These are phyloP conservation scores for Pterulicium gracile DNA, from an alignment of 1,284 basidiomycete genomes.

Conservation along the genomic window DNA sequence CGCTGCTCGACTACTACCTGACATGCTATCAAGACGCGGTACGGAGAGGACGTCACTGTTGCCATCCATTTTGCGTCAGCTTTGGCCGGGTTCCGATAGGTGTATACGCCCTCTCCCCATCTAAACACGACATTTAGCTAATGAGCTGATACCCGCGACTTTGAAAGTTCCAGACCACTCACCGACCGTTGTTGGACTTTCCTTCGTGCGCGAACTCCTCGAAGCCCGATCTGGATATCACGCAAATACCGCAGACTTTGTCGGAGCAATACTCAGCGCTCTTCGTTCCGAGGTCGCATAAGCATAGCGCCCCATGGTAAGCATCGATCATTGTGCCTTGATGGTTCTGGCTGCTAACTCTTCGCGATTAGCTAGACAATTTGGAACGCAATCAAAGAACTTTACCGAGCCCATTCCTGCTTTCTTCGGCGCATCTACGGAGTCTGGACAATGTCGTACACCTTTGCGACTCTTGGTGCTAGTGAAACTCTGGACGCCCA, in stretches of 20 bases:
- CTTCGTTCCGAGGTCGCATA: conserved; percentile 51
- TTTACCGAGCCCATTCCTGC: conserved; percentile 13
- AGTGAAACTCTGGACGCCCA: conserved; percentile 30
- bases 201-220: conserved; percentile 41
- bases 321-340: conserved; percentile 35
- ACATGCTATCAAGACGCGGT: conserved; percentile 50
- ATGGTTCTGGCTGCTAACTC: conserved; percentile 15
- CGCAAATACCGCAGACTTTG: conserved; percentile 52
- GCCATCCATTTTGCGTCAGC: conserved; percentile 49
- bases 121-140: conserved; percentile 20
- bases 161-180: conserved; percentile 9
- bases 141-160: neutral
- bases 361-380: conserved; percentile 1
- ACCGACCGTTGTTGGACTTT: conserved; percentile 41
- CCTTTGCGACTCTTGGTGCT: conserved; percentile 34
- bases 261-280: conserved; percentile 37
- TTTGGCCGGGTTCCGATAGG: conserved; percentile 40
- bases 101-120: conserved; percentile 49
- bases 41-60: conserved; percentile 51
- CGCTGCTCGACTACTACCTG: conserved; percentile 33
- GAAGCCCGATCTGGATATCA: conserved; percentile 43
- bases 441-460: conserved; percentile 36
- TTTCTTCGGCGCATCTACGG: conserved; percentile 19
- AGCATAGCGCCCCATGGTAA: conserved; percentile 51
- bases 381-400: conserved; percentile 1